phyloP scores from a whole-genome alignment of 208 protist species.

The Crithidia brevicula region DNA sequence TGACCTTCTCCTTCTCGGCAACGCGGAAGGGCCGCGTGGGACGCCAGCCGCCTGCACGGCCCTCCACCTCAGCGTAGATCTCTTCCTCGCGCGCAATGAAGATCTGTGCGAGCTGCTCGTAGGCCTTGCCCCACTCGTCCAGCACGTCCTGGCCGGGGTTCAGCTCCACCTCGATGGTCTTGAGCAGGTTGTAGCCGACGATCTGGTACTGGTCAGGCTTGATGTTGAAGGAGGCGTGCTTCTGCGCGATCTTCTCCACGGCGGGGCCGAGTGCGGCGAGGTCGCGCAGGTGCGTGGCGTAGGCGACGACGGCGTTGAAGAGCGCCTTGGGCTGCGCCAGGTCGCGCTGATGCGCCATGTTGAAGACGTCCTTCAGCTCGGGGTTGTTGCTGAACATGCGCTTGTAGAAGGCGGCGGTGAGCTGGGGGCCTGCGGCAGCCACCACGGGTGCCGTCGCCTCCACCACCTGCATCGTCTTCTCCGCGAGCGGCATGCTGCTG shows the following conservation, averaged over 20 bases:
- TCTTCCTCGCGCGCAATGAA: constrained; percentile 44
- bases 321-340: constrained; percentile 47
- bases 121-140: constrained; percentile 51
- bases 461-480: constrained; percentile 45
- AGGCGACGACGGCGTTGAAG: constrained; percentile 49
- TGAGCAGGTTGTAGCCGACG: constrained; percentile 51
- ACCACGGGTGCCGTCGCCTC: constrained; percentile 44
- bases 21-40: constrained; percentile 38
- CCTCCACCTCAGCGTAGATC: constrained; percentile 41
- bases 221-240: constrained; percentile 50
- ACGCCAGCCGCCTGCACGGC: constrained; percentile 30
- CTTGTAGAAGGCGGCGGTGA: constrained; percentile 45
- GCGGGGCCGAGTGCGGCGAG: constrained; percentile 37
- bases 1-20: constrained; percentile 41
- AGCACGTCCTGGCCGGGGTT: constrained; percentile 44
- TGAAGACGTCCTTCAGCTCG: constrained; percentile 56
- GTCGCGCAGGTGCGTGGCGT: constrained; percentile 48
- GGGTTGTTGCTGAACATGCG: constrained; percentile 47
- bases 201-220: constrained; percentile 45
- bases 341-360: constrained; percentile 44
- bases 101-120: constrained; percentile 48
- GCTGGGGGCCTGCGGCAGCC: constrained; percentile 32
- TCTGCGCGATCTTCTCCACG: constrained; percentile 52
- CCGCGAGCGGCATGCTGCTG: constrained; percentile 31
- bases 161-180: constrained; percentile 49